Percentiles rank a stretch among this genome's conserved stretches.
phyloP scores from a whole-genome alignment of 805 yeast genomes.

The Myxozyma monticola region DNA sequence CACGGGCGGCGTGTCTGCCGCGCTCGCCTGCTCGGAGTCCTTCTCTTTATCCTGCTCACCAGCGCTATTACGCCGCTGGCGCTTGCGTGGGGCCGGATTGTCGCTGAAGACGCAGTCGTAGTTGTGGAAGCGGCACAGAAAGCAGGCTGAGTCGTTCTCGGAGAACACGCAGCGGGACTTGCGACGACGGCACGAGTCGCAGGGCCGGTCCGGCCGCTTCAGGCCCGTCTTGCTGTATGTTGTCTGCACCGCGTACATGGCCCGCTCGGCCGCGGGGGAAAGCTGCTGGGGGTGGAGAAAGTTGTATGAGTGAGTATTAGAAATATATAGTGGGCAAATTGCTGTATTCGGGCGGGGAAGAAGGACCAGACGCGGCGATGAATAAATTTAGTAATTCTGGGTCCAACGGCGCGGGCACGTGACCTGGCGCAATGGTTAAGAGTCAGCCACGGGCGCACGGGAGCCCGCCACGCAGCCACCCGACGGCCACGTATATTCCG shows the following conservation, averaged over 20 bases:
- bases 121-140: conserved; percentile 30
- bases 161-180: conserved; percentile 31
- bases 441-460: no score
- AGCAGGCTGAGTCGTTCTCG: conserved; percentile 29
- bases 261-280: background rate
- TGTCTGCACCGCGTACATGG: conserved; percentile 30
- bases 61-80: conserved; percentile 21
- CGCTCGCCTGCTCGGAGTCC: background rate
- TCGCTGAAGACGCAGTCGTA: conserved; percentile 31
- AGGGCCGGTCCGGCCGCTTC: conserved; percentile 31
- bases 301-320: background rate
- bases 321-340: no score
- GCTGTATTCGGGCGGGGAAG: no score
- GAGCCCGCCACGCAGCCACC: no score
- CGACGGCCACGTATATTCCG: no score
- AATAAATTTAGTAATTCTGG: no score
- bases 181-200: conserved; percentile 31
- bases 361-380: no score
- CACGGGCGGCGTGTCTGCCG: background rate
- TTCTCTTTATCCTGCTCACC: conserved; percentile 4
- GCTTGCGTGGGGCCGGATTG: conserved; percentile 26
- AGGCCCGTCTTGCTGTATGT: conserved; percentile 31
- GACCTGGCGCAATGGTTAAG: no score
- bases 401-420: no score
- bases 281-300: background rate